Conservation (phyloP, 1,284 basidiomycete genomes). For the Amylostereum areolatum region DNA sequence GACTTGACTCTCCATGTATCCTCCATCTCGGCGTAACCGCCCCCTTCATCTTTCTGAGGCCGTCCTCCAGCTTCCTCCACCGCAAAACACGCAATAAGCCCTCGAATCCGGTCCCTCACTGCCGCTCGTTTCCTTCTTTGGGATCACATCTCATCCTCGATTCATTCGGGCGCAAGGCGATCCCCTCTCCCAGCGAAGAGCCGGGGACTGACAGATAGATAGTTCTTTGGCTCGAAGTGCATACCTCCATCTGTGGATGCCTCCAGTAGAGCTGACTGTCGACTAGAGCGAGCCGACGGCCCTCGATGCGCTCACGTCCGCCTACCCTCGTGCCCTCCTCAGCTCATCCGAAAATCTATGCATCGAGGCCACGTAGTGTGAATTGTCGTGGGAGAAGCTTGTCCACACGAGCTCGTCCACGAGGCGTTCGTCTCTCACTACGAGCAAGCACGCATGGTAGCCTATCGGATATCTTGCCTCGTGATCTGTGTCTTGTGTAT, state of each 20-base stretch:
- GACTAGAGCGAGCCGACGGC: conserved; percentile 60
- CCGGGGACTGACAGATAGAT: conserved; percentile 66
- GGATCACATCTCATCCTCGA: conserved; percentile 55
- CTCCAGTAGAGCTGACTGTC: conserved; percentile 1
- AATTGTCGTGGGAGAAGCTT: conserved; percentile 72
- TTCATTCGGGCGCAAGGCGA: conserved; percentile 63
- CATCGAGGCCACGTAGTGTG: conserved; percentile 58
- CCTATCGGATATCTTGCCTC: no score
- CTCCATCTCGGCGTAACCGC: conserved; percentile 43
- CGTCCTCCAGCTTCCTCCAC: conserved; percentile 28
- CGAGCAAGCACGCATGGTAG: no score
- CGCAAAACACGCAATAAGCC: conserved; percentile 20
- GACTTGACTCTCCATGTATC: conserved; percentile 5
- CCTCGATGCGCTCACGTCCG: conserved; percentile 73
- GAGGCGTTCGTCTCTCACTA: conserved; percentile 34
- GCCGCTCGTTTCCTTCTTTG: conserved; percentile 64
- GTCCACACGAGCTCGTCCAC: conserved; percentile 53
- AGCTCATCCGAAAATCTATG: conserved; percentile 46
- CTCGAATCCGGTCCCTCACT: conserved; percentile 43
- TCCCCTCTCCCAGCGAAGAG: conserved; percentile 64
- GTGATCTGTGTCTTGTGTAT: no score
- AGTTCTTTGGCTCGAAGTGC: conserved; percentile 73
- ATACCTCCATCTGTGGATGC: conserved; percentile 21
- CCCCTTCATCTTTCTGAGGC: conserved; percentile 30
- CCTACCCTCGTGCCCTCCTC: conserved; percentile 66